These are phyloP conservation scores for Perkinsus olseni DNA, from an alignment of 169 alveolate genomes.

Conservation along the genomic window DNA sequence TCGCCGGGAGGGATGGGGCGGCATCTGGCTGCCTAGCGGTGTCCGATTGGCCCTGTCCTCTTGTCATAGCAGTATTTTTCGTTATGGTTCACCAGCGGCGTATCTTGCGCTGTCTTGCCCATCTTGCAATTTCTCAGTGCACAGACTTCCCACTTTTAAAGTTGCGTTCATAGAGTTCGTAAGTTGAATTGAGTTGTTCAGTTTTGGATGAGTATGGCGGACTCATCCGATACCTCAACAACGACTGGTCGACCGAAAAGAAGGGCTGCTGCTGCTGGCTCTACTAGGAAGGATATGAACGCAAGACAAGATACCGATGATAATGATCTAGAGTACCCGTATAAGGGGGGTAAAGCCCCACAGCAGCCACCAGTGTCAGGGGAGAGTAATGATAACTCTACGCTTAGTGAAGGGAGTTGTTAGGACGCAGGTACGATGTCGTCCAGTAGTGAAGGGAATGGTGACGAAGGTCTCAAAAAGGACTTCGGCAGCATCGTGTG, in stretches of 20 bases:
- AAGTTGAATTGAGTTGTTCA: too few relatives aligned
- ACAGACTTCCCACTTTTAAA: not conserved
- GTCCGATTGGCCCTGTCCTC: not conserved
- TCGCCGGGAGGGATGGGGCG: not conserved
- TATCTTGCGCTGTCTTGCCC: too few relatives aligned
- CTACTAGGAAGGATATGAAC: not conserved
- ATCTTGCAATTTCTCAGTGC: not conserved
- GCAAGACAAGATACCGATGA: not conserved
- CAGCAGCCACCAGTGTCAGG: not conserved
- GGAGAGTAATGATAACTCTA: not conserved
- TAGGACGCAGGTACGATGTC: not conserved
- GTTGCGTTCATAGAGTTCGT: too few relatives aligned
- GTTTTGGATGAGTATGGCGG: not conserved
- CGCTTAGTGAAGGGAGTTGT: not conserved
- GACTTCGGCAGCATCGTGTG: slow-evolving; percentile 7
- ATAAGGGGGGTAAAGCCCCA: not conserved
- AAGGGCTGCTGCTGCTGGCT: not conserved
- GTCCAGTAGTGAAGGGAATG: not conserved
- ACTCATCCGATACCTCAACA: not conserved
- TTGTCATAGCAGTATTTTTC: not conserved
- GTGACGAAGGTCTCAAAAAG: not conserved
- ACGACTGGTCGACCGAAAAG: not conserved
- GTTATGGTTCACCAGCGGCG: too few relatives aligned
- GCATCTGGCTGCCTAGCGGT: not conserved
- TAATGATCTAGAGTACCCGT: not conserved